Base-by-base conservation (phyloP, 176 grass and related monocot species). In the Oryza coarctata region DNA sequence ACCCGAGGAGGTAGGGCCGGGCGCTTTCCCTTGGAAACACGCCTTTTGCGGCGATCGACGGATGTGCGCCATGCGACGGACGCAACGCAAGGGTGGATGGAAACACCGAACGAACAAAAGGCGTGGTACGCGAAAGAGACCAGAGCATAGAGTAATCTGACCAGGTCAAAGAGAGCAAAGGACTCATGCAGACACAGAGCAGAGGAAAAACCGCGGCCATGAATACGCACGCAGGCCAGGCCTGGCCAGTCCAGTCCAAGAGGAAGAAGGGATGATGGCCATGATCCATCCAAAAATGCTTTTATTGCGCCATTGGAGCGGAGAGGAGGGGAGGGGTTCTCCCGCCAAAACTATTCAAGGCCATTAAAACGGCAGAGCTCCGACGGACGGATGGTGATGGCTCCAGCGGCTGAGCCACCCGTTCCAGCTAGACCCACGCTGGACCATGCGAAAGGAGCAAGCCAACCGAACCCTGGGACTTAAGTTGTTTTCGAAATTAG, bases 1-100 rank as follows among this genome's bases (percentile, higher is more conserved):
- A 82, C 83, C 88, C 83, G 68, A 90, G 82, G 83, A 4, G 31
- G 73, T 58, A 57, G n/a, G 52, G 20, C 1, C 52, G 55, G 0
- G 1, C 79, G 68, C 84, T 90, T 74, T 90, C 84, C 83, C 84
- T 90, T 74, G 57, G 87, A 85, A 82, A 86, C 83, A 82, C 88
- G 79, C 88, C 88, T 86, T 82, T 85, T 86, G 22, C 57, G 34
- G 33, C 41, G 58, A 89, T 23, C 78, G 20, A 82, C 72, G 78
- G 82, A 2, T 31, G 52, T 22, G 65, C 71, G 31, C 55, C n/a
- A 25, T 2, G 27, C 69, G 45, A 40, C 13, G 30, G 5, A 15
- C 14, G 36, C 3, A 35, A 10, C 41, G 20, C 2, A 29, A 22
- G 55, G 32, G 7, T 1, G 34, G 55, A n/a, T 11, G 55, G 55